Percentiles rank a stretch among this genome's conserved stretches.
Evolutionary conservation across 2,329 filamentous ascomycete genomes (phyloP).

Genomic region (Zasmidium angulare): DNA sequence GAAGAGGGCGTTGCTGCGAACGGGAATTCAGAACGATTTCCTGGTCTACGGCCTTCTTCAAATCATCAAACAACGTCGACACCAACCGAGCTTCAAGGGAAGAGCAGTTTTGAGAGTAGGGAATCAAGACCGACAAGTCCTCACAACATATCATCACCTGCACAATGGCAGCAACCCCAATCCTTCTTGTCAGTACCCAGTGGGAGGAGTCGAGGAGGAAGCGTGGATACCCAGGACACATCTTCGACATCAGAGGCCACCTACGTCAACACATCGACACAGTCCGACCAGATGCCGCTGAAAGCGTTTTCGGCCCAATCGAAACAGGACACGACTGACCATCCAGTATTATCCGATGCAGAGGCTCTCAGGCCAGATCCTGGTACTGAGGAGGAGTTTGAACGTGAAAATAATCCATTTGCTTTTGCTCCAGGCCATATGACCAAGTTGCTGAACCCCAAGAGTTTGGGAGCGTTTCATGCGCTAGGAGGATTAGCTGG

Average conservation of each 20-base stretch:
- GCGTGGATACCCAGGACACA: constrained; percentile 62
- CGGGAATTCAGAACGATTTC: constrained; percentile 14
- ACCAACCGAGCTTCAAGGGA: constrained; percentile 52
- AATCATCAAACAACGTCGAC: constrained; percentile 19
- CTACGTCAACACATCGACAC: constrained; percentile 51
- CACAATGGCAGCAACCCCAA: constrained; percentile 53
- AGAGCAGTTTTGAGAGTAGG: constrained; percentile 64
- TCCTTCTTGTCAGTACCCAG: constrained; percentile 65
- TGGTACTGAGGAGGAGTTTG: constrained; percentile 72
- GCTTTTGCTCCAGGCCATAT: constrained; percentile 81
- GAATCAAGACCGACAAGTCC: constrained; percentile 66
- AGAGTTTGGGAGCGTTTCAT: constrained; percentile 72
- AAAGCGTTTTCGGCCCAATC: constrained; percentile 30
- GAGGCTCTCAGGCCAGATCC: constrained; percentile 74
- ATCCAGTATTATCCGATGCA: constrained; percentile 60
- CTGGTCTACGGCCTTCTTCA: constrained; percentile 18
- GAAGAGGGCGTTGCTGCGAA: constrained; percentile 24
- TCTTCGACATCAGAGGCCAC: constrained; percentile 63
- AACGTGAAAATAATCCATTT: constrained; percentile 76
- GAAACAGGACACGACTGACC: constrained; percentile 39
- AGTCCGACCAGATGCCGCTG: constrained; percentile 21
- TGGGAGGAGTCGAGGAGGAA: constrained; percentile 63
- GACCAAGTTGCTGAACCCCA: constrained; percentile 77
- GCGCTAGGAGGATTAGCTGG: constrained; percentile 72
- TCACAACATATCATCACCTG: constrained; percentile 66